Evolutionary conservation across 345 rosid genomes (phyloP).

Genomic region (Moricandia moricandioides): DNA sequence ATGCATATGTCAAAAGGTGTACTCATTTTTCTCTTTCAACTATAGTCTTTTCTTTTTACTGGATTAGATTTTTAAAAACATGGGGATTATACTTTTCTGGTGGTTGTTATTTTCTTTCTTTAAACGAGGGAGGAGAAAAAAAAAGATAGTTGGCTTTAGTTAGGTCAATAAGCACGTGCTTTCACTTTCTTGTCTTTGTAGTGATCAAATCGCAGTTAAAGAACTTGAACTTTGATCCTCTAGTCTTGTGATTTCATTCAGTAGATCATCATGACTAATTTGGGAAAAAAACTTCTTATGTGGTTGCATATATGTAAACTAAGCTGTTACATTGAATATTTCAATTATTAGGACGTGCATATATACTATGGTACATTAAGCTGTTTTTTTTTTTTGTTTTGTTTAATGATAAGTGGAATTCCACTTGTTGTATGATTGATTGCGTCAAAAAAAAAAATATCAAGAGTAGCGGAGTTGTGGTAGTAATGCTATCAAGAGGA

Average conservation of each 20-base stretch:
- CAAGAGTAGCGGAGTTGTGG: background rate
- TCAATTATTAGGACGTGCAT: background rate
- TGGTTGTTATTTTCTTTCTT: background rate
- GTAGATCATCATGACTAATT: background rate
- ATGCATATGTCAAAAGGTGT: constrained; percentile 8
- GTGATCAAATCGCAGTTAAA: background rate
- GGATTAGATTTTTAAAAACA: background rate
- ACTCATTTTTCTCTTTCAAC: background rate
- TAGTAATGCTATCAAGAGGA: background rate
- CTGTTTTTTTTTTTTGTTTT: background rate
- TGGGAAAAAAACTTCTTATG: background rate
- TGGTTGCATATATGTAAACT: background rate
- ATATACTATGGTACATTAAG: background rate
- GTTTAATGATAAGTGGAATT: background rate
- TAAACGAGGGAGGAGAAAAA: background rate
- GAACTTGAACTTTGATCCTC: background rate
- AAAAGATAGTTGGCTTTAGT: background rate
- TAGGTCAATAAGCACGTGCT: background rate
- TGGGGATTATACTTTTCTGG: background rate
- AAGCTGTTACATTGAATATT: background rate
- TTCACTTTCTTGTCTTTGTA: background rate
- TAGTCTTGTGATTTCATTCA: background rate
- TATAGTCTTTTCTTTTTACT: background rate
- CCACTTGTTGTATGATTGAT: background rate
- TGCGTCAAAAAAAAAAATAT: background rate